A percentile compares a stretch with the other conserved stretches of the same genome.
Evolutionary conservation across 768 basidiomycete species (phyloP).

Genomic region (Trametopsis cervina): DNA sequence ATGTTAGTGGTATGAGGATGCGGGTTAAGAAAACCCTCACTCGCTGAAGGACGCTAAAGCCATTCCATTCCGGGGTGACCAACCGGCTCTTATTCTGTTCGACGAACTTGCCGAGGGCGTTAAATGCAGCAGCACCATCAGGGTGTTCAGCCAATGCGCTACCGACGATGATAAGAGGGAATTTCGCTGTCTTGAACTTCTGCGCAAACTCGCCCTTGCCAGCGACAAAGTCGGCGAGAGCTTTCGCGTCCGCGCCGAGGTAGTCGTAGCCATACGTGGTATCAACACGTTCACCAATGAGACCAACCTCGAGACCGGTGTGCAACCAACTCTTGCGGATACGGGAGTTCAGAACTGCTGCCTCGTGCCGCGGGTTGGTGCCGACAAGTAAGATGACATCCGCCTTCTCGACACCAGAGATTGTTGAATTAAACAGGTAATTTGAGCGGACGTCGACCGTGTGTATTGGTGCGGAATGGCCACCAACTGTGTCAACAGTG

Average conservation of each 20-base stretch:
- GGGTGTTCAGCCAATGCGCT: conserved; percentile 80
- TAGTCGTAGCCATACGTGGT: conserved; percentile 92
- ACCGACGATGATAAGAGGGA: conserved; percentile 90
- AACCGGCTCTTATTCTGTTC: conserved; percentile 69
- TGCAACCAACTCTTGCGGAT: conserved; percentile 94
- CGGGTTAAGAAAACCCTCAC: conserved; percentile 37
- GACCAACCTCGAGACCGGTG: conserved; percentile 75
- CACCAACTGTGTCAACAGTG: conserved; percentile 66
- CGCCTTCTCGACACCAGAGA: conserved; percentile 85
- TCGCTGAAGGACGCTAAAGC: conserved; percentile 87
- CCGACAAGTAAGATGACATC: conserved; percentile 92
- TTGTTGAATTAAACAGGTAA: conserved; percentile 93
- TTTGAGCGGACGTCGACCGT: conserved; percentile 91
- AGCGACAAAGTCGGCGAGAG: conserved; percentile 67
- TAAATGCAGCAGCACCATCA: conserved; percentile 74
- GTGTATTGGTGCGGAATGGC: conserved; percentile 61
- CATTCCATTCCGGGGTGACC: conserved; percentile 90
- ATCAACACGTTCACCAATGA: conserved; percentile 88
- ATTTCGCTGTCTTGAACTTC: conserved; percentile 86
- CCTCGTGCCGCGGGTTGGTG: conserved; percentile 96
- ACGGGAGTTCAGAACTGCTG: conserved; percentile 93
- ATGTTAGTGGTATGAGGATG: conserved; percentile 1
- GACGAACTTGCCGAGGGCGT: conserved; percentile 73
- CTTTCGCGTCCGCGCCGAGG: conserved; percentile 70
- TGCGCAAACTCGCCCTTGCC: conserved; percentile 76